Evolutionary conservation across 345 rosid genomes (phyloP), one percentile per base, ranked within the genome.

Genomic region (Cardiospermum halicacabum): DNA sequence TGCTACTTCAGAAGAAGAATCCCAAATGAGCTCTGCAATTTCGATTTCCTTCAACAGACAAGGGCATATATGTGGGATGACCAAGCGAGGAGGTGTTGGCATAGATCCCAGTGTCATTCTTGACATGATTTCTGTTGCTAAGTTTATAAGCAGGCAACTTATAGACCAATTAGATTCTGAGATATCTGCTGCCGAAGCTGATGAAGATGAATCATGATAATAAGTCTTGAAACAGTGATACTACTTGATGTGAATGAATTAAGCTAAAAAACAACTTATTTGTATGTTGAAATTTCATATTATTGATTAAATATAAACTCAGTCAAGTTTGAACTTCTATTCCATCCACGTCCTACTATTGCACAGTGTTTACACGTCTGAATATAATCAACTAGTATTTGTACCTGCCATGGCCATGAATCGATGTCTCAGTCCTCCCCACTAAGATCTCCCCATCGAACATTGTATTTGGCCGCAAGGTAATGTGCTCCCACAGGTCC

Each of bases 21-120:
- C 99, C 10, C 96, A 91, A 65, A 91, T 94, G 93, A 89, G 80
- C 82, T 87, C 99, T 24, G 97, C 92, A 53, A 81, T 91, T 36
- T 91, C 96, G 3, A 60, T 91, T 60, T 91, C 97, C 5, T 67
- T 89, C 56, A 91, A 82, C 56, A 75, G 88, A 68, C 74, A 64
- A 50, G 96, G 96, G 5, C 95, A 80, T 19, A 80, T 87, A 1
- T 89, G 97, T 53, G 99, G 97, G 18, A 72, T 87, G 71, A 80
- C 78, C 36, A 89, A 87, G 69, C 72, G 96, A 32, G 96, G 99
- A n/a, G 91, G 96, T 24, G 79, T 74, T 0, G 91, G 97, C 48
- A 78, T 91, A 31, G 97, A 91, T 72, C 96, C 90, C 0, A 94
- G 93, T 15, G 68, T 87, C 50, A 76, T 94, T 72, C 87, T 86